A percentile compares a stretch with the other conserved stretches of the same genome.
phyloP scores from a whole-genome alignment of 2,329 filamentous ascomycete species.

The Diaporthe humulicola region DNA sequence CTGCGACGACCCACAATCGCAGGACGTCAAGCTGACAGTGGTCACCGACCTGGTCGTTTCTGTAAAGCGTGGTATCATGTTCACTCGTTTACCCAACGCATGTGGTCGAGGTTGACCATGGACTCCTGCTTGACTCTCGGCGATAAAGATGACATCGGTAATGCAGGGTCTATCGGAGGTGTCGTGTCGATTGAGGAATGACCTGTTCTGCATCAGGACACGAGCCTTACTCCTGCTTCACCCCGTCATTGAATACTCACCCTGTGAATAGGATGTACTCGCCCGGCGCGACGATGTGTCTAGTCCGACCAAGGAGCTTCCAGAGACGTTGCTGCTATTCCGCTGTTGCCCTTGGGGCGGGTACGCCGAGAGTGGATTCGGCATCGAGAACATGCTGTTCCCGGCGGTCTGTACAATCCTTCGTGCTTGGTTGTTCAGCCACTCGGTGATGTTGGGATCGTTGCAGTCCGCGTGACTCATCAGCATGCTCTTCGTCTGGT shows the following conservation, averaged over 20 bases:
- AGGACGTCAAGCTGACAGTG: background rate
- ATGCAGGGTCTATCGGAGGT: slow-evolving; percentile 28
- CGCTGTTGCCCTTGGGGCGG: slow-evolving; percentile 44
- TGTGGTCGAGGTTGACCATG: slow-evolving; percentile 15
- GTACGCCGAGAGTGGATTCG: slow-evolving; percentile 22
- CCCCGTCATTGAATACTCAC: slow-evolving; percentile 1
- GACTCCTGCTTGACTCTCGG: slow-evolving; percentile 27
- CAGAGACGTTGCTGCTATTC: slow-evolving; percentile 43
- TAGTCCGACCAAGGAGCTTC: slow-evolving; percentile 14
- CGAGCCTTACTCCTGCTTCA: background rate
- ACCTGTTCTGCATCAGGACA: background rate
- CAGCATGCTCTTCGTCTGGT: slow-evolving; percentile 62
- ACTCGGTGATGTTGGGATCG: slow-evolving; percentile 65
- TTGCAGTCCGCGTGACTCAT: slow-evolving; percentile 67
- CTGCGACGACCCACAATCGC: background rate
- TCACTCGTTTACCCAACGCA: slow-evolving; percentile 18
- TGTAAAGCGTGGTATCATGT: too few relatives aligned
- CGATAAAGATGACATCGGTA: slow-evolving; percentile 26
- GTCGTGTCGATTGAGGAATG: slow-evolving; percentile 18
- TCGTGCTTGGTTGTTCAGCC: slow-evolving; percentile 66
- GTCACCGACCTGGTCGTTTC: background rate
- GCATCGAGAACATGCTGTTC: slow-evolving; percentile 34
- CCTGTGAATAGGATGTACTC: slow-evolving; percentile 24
- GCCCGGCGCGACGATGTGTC: slow-evolving; percentile 19
- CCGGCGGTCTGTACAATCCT: slow-evolving; percentile 54